Conservation (phyloP, 257 asterid genomes). For the Lycium barbarum region DNA sequence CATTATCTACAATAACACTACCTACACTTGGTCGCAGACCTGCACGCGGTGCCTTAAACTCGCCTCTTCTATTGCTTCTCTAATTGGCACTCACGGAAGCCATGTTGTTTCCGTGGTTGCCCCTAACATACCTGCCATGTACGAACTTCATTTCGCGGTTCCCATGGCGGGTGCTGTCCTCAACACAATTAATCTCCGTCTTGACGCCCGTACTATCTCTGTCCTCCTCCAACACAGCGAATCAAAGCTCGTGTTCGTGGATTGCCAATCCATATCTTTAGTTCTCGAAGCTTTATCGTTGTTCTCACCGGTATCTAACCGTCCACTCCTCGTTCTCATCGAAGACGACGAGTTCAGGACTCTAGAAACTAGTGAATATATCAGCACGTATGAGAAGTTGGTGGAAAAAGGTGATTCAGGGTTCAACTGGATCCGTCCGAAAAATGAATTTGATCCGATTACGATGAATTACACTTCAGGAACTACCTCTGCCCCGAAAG, state of each 20-base stretch:
- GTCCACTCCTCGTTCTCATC: conserved; percentile 55
- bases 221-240: conserved; percentile 60
- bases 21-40: conserved; percentile 70
- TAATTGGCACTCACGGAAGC: conserved; percentile 53
- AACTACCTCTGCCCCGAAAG: conserved; percentile 81
- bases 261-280: conserved; percentile 49
- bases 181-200: conserved; percentile 67
- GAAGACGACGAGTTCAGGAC: conserved; percentile 16
- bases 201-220: conserved; percentile 68
- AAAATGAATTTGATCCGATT: conserved; percentile 59
- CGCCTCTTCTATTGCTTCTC: conserved; percentile 59
- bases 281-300: conserved; percentile 57
- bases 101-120: conserved; percentile 72
- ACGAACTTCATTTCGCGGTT: conserved; percentile 72
- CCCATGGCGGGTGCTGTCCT: conserved; percentile 80
- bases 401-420: conserved; percentile 48
- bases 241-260: conserved; percentile 63
- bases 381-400: conserved; percentile 46
- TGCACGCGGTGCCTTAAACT: conserved; percentile 49
- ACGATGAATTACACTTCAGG: conserved; percentile 78
- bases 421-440: conserved; percentile 69
- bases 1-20: conserved; percentile 47
- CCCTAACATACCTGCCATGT: conserved; percentile 78
- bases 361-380: background rate
- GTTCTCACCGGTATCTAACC: conserved; percentile 43